Base-by-base conservation (phyloP, 176 grass and related monocot genomes). In the Aegilops longissima region DNA sequence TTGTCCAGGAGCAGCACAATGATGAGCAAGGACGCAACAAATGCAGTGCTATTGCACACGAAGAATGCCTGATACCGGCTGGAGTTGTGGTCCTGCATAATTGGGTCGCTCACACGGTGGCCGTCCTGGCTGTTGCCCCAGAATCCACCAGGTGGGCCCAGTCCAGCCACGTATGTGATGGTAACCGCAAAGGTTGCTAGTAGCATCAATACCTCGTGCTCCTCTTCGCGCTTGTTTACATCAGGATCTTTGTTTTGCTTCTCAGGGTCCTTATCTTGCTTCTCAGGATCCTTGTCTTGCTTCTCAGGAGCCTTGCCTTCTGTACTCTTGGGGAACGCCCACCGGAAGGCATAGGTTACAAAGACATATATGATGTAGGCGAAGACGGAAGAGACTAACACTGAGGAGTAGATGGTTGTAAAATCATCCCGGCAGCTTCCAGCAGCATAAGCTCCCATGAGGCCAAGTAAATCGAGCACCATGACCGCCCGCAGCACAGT, bases 61-160 rank as follows among this genome's bases (percentile, higher is more conserved):
- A 86, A 86, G 64, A 86, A 86, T 0, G 63, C 84, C 31, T 66
- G 65, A 70, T 86, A 51, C n/a, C 75, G 49, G 2, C 45, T 24
- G 35, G 68, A 40, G 20, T 40, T 38, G 9, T 6, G 18, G 2
- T 38, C 68, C 68, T 40, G 68, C 68, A 71, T 20, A 38, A 71
- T 23, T 12, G 68, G 68, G 68, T 71, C 1, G 18, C 68, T 40
- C 4, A 23, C 68, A 38, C 35, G 6, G 67, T 36, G 3, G 67
- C 67, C 68, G 2, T 21, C 68, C 73, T 68, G 30, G 2, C 35
- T 5, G 17, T 70, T 20, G 44, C 4, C 61, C 66, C 65, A 58
- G 51, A 86, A 86, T 3, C 84, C 84, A 36, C 89, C 84, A 4
- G 84, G 89, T 11, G 89, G 65, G 74, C 29, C 79, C 16, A 91